These are phyloP conservation scores for Thelonectria olida DNA, from an alignment of 2,329 filamentous ascomycete genomes.

Conservation along the genomic window DNA sequence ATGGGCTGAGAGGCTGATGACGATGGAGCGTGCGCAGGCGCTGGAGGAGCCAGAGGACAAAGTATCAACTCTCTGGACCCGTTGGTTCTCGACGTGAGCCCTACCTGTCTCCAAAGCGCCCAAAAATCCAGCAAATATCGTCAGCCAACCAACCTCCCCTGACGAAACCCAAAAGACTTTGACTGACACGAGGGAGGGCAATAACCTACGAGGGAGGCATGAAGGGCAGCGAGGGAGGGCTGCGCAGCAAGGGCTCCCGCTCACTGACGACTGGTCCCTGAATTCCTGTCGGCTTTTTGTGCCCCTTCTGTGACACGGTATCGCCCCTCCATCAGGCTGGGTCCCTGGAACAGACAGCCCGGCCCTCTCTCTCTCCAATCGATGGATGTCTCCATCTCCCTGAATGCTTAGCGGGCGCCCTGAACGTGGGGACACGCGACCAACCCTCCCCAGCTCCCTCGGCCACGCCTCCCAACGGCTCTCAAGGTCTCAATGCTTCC, in stretches of 20 bases:
- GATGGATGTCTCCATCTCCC: conserved; percentile 22
- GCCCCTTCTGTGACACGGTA: conserved; percentile 14
- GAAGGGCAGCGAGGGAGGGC: background rate
- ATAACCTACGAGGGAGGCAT: background rate
- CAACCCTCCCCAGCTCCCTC: conserved; percentile 10
- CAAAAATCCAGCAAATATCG: conserved; percentile 14
- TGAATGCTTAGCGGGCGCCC: conserved; percentile 28
- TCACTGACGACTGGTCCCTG: conserved; percentile 17
- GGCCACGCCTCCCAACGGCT: conserved; percentile 5
- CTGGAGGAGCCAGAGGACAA: background rate
- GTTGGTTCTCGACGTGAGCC: conserved; percentile 11
- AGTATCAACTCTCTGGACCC: conserved; percentile 6
- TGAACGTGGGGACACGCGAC: conserved; percentile 32
- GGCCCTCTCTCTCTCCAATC: conserved; percentile 6
- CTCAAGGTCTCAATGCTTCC: background rate
- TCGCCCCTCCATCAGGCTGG: conserved; percentile 10
- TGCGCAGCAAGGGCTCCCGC: background rate
- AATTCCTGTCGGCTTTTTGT: background rate
- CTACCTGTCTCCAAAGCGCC: conserved; percentile 9
- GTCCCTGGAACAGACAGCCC: conserved; percentile 4
- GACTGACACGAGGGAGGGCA: conserved; percentile 5
- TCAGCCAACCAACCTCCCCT: conserved; percentile 10
- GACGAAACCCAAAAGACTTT: conserved; percentile 11
- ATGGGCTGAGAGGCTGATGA: background rate
- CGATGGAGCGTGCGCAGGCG: background rate